Conservation (phyloP, 768 basidiomycete genomes). For the Psilocybe cyanescens region DNA sequence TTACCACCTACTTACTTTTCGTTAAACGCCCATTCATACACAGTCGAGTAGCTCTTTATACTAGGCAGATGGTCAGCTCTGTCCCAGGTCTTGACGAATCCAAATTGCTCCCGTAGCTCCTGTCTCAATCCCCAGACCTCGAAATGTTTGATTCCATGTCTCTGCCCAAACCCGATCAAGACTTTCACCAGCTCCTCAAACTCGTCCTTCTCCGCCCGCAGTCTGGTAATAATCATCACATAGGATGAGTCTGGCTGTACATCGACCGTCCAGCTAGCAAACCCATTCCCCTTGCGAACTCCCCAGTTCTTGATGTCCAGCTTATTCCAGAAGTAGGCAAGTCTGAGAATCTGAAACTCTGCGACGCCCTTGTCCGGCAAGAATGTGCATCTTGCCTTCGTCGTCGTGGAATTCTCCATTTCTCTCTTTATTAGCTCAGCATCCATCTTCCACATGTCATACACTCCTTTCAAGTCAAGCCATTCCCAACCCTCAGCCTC, state of each 20-base stretch:
- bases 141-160: slow-evolving; percentile 34
- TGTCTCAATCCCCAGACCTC: slow-evolving; percentile 49
- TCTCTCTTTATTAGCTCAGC: slow-evolving; percentile 38
- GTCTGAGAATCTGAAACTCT: slow-evolving; percentile 29
- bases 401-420: slow-evolving; percentile 17
- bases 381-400: slow-evolving; percentile 21
- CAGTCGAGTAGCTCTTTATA: slow-evolving; percentile 47
- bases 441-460: slow-evolving; percentile 42
- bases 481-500: slow-evolving; percentile 18
- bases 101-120: slow-evolving; percentile 18
- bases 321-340: slow-evolving; percentile 21
- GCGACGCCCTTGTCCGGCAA: slow-evolving; percentile 31
- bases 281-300: slow-evolving; percentile 11
- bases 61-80: slow-evolving; percentile 43
- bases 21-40: slow-evolving; percentile 26
- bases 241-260: slow-evolving; percentile 11
- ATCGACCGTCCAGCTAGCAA: slow-evolving; percentile 33
- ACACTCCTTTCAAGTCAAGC: slow-evolving; percentile 35
- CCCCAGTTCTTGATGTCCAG: slow-evolving; percentile 18
- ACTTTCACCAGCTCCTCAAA: slow-evolving; percentile 37
- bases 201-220: slow-evolving; percentile 23
- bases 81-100: slow-evolving; percentile 26
- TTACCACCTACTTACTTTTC: slow-evolving; percentile 23
- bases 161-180: slow-evolving; percentile 29
- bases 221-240: slow-evolving; percentile 30